Percentiles rank a stretch among this genome's conserved stretches.
Evolutionary conservation across 345 rosid genomes (phyloP).

Genomic region (Diplotaxis tenuifolia): DNA sequence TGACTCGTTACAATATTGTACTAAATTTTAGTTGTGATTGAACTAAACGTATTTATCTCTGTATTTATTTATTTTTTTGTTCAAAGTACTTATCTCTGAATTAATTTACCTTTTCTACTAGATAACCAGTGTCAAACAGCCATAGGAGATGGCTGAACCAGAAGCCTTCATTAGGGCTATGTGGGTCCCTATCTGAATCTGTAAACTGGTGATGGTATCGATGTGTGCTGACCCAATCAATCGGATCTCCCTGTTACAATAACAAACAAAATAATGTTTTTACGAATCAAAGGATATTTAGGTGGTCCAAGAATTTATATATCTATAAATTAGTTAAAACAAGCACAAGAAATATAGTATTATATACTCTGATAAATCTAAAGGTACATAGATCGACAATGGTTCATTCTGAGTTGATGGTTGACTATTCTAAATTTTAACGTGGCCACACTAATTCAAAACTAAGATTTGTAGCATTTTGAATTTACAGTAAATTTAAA

Average conservation of each 20-base stretch:
- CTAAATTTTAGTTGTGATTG: not conserved
- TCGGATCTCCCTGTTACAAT: constrained; percentile 50
- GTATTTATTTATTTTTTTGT: no score
- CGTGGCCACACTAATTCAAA: no score
- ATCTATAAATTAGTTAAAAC: not conserved
- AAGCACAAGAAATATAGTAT: no score
- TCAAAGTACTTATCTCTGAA: no score
- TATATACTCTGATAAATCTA: not conserved
- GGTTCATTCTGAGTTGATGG: not conserved
- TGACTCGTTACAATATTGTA: not conserved
- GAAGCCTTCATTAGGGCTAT: constrained; percentile 86
- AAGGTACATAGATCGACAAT: not conserved
- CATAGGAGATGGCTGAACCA: constrained; percentile 85
- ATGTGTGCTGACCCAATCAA: constrained; percentile 91
- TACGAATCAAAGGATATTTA: not conserved
- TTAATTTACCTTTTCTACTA: constrained; percentile 53
- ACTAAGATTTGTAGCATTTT: not conserved
- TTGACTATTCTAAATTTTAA: not conserved
- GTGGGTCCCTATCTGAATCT: constrained; percentile 92
- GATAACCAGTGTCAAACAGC: constrained; percentile 64
- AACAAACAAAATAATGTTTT: not conserved
- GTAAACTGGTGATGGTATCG: constrained; percentile 82
- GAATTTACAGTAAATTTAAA: no score
- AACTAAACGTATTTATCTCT: no score
- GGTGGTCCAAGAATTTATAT: constrained; percentile 2